These are phyloP conservation scores for Lasiodiplodia hormozganensis DNA, from an alignment of 2,329 filamentous ascomycete species.

Conservation along the genomic window DNA sequence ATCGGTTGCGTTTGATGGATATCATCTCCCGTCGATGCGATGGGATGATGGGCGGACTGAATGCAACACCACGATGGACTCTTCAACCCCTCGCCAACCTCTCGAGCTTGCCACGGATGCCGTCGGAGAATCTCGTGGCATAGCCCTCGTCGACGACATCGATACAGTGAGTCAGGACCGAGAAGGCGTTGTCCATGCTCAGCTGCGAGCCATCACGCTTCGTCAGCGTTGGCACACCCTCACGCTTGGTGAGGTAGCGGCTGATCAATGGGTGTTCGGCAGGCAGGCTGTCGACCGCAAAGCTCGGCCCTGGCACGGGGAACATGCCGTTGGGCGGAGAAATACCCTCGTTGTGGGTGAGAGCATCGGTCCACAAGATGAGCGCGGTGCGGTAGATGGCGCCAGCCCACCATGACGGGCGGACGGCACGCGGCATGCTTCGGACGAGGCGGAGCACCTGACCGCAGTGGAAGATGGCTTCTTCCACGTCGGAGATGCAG, in stretches of 20 bases:
- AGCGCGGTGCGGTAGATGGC: constrained; percentile 72
- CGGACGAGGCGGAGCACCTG: constrained; percentile 69
- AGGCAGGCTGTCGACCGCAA: constrained; percentile 59
- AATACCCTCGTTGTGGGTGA: constrained; percentile 58
- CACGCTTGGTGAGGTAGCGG: constrained; percentile 60
- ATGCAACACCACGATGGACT: background rate
- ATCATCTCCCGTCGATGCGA: background rate
- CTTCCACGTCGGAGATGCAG: constrained; percentile 68
- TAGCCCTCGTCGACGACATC: constrained; percentile 61
- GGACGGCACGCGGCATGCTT: constrained; percentile 64
- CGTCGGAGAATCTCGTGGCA: constrained; percentile 61
- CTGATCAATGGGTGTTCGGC: constrained; percentile 60
- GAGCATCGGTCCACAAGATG: constrained; percentile 68
- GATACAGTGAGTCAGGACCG: constrained; percentile 59
- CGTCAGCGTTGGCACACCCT: constrained; percentile 60
- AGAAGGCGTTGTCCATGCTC: constrained; percentile 55
- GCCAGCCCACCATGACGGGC: constrained; percentile 74
- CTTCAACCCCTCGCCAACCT: constrained; percentile 46
- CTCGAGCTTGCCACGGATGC: constrained; percentile 61
- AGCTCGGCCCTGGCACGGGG: constrained; percentile 48
- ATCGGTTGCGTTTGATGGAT: background rate
- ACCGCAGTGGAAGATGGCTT: constrained; percentile 71
- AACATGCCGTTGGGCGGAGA: constrained; percentile 47
- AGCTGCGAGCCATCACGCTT: constrained; percentile 58
- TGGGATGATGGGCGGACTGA: background rate